A percentile compares a stretch with the other conserved stretches of the same genome.
phyloP scores from a whole-genome alignment of 2,329 filamentous ascomycete genomes.

The Shiraia bambusicola region DNA sequence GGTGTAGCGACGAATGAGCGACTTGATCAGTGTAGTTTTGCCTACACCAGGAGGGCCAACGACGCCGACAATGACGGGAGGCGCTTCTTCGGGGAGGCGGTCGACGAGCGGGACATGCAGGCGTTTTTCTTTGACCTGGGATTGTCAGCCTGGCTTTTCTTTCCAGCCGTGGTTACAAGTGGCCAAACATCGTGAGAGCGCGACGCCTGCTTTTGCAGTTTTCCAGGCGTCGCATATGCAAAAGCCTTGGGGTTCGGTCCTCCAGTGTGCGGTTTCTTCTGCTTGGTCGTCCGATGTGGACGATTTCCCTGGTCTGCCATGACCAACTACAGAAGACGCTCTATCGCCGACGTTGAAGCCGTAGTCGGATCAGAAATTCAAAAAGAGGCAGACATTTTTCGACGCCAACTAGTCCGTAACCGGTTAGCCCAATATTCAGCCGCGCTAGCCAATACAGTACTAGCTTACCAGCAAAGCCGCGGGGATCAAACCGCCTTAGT shows the following conservation, averaged over 20 bases:
- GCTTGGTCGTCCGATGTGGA: constrained; percentile 82
- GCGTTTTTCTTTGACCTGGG: constrained; percentile 87
- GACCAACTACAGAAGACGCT: not conserved
- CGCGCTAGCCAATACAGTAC: too few relatives aligned
- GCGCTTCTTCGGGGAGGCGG: constrained; percentile 90
- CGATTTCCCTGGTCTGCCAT: constrained; percentile 77
- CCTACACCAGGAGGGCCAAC: constrained; percentile 92
- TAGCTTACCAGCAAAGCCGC: too few relatives aligned
- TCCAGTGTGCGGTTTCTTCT: constrained; percentile 75
- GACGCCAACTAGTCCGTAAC: too few relatives aligned
- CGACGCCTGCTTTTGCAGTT: constrained; percentile 72
- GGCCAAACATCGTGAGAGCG: constrained; percentile 67
- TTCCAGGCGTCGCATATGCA: constrained; percentile 78
- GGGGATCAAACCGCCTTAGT: too few relatives aligned
- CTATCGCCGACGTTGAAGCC: too few relatives aligned
- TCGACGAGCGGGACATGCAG: constrained; percentile 96
- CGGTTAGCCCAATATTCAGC: too few relatives aligned
- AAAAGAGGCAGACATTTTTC: too few relatives aligned
- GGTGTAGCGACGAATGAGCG: constrained; percentile 87
- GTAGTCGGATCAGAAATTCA: too few relatives aligned
- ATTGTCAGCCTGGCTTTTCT: constrained; percentile 7
- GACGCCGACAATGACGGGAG: constrained; percentile 87
- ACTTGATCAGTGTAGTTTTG: constrained; percentile 95
- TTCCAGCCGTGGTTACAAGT: fast-evolving
- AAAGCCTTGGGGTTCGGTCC: constrained; percentile 89